These are phyloP conservation scores for Ajuga chamaepitys DNA, from an alignment of 257 asterid species.

Conservation along the genomic window DNA sequence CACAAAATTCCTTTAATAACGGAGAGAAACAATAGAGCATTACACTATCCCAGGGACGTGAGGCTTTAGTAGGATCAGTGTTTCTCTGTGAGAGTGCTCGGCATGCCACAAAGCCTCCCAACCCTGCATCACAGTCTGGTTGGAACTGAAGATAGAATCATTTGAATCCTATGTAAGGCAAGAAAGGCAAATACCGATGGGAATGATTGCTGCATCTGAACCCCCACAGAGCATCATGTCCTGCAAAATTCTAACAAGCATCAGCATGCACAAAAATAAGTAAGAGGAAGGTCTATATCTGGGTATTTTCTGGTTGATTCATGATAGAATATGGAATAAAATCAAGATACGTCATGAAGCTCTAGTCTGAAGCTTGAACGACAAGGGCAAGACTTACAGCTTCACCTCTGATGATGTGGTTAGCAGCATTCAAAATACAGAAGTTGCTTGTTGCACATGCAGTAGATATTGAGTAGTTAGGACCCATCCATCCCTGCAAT, in stretches of 20 bases:
- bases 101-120: conserved; percentile 97
- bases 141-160: conserved; percentile 1
- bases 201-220: conserved; percentile 90
- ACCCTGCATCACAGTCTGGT: conserved; percentile 45
- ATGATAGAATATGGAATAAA: not conserved
- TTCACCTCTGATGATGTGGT: conserved; percentile 96
- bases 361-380: conserved; percentile 17
- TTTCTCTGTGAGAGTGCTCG: conserved; percentile 85
- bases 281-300: conserved; percentile 1
- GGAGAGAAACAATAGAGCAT: conserved; percentile 21
- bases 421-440: conserved; percentile 90
- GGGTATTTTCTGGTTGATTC: not conserved
- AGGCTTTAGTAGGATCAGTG: conserved; percentile 81
- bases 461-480: conserved; percentile 92
- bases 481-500: conserved; percentile 98
- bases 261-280: conserved; percentile 5
- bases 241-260: conserved; percentile 39
- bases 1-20: conserved; percentile 6
- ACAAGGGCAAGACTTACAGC: conserved; percentile 58
- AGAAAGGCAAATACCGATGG: conserved; percentile 52
- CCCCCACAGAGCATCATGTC: conserved; percentile 98
- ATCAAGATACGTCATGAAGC: conserved; percentile 6
- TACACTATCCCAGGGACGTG: conserved; percentile 97
- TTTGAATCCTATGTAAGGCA: conserved; percentile 9
- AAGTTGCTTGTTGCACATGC: conserved; percentile 98